phyloP scores from a whole-genome alignment of 2,329 filamentous ascomycete species.

The Exophiala alcalophila region DNA sequence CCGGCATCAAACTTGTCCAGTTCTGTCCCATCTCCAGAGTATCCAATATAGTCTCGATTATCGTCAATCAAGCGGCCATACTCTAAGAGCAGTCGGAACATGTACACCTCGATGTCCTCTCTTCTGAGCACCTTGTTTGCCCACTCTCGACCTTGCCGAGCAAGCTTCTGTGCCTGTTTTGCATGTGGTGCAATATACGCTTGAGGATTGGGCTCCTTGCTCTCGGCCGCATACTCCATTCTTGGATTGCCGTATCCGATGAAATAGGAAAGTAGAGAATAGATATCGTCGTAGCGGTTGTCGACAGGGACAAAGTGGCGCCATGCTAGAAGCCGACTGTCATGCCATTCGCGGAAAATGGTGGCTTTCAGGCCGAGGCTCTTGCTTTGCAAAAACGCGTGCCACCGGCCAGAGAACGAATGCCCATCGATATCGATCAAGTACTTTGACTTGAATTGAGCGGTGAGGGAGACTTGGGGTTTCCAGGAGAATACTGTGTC shows the following conservation, averaged over 20 bases:
- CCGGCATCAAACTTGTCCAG: conserved; percentile 30
- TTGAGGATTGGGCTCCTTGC: conserved; percentile 24
- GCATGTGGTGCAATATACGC: conserved; percentile 36
- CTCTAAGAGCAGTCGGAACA: conserved; percentile 44
- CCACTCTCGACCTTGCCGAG: conserved; percentile 38
- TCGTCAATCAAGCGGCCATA: conserved; percentile 65
- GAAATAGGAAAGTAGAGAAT: conserved; percentile 51
- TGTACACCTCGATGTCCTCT: conserved; percentile 61
- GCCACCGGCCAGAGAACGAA: conserved; percentile 43
- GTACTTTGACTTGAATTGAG: conserved; percentile 39
- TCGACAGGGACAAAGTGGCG: conserved; percentile 54
- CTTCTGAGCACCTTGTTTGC: conserved; percentile 38
- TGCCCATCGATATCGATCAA: conserved; percentile 42
- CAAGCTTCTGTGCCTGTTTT: conserved; percentile 36
- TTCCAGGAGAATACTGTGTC: conserved; percentile 33
- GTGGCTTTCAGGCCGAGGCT: conserved; percentile 53
- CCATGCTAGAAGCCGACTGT: conserved; percentile 51
- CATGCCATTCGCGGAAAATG: conserved; percentile 56
- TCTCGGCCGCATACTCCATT: conserved; percentile 15
- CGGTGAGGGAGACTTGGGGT: conserved; percentile 31
- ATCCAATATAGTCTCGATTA: conserved; percentile 59
- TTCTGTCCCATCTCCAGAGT: conserved; percentile 38
- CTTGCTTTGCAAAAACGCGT: conserved; percentile 47
- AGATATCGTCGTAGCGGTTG: conserved; percentile 51
- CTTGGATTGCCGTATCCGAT: conserved; percentile 37